Base-by-base conservation (phyloP, 2,329 filamentous ascomycete species). In the Akanthomyces uredinophilus region DNA sequence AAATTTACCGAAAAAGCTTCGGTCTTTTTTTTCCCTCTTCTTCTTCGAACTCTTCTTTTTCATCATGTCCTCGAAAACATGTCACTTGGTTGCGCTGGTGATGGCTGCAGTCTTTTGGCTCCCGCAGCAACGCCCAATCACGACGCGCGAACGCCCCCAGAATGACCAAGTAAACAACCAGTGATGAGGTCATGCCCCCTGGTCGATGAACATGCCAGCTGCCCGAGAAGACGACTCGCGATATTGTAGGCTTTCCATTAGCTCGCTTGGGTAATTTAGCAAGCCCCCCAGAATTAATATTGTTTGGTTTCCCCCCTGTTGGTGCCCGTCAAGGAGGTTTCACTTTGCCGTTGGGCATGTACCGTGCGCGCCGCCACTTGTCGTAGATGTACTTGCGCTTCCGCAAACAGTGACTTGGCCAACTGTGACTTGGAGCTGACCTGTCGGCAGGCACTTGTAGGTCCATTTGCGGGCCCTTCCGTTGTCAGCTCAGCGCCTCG, bases 131-230 rank as follows among this genome's bases (percentile, higher is more conserved):
- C 24, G 57, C 24, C 57, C 57, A 60, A 60, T 60, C 57, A 60
- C 41, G 24, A 22, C 35, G 27, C 16, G 13, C 47, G 13, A n/a
- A 35, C 32, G 20, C n/a, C n/a, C 13, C 22, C 50, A 54, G 22
- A 46, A 60, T 60, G 58, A 53, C 49, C 58, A 60, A 60, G 20
- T 43, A 24, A 51, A 27, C 37, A 14, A 37, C 49, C n/a, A 37
- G 37, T 53, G 57, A 60, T 60, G 57, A 60, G 57, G 58, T 60
- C 58, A 60, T 60, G 58, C 58, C 49, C 37, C 56, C 14, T 22
- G 32, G 44, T 14, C 16, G 3, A 16, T 22, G 44, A 46, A 59
- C 56, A 59, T 59, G 46, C 46, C 46, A 51, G 37, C 44, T 49
- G 22, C 39, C 27, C 27, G 6, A 29, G 27, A 29, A n/a, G n/a